Base-by-base conservation (phyloP, 148 eudicot species). In the Selenicereus undatus region DNA sequence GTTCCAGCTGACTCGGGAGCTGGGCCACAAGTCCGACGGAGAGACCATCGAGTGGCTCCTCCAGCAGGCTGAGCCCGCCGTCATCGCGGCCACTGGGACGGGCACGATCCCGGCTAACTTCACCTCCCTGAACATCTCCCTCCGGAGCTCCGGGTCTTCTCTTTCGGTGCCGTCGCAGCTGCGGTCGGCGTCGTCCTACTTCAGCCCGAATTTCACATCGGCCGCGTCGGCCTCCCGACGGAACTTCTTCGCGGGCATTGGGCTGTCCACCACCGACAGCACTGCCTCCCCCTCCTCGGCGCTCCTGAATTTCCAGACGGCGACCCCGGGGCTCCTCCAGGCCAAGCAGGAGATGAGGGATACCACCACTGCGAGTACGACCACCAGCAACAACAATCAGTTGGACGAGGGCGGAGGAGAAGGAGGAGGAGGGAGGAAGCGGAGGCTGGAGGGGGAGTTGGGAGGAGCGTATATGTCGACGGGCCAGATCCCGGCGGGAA, bases 41-140 rank as follows among this genome's bases (percentile, higher is more conserved):
- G 97, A 95, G 79, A 95, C 98, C 54, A 90, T 95, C n/a, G 98
- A 95, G 83, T 95, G 98, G 98, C 94, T 95, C 3, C 91, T 95
- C 1, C 98, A 93, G 21, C 98, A 95, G 50, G 97, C 98, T 7
- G 97, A 95, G 71, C 98, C 98, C 0, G 88, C 98, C 0, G 97
- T 95, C 0, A 93, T 95, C 29, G 98, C 98, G 62, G 98, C 98
- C 80, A 95, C 98, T 1, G 98, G 97, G 0, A 95, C 98, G 11
- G 98, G 98, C 0, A 95, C 98, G 0, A 95, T 95, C 42, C 98
- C 98, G 0, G 98, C 98, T 0, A 95, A 95, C 76, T 95, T 95
- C 81, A 92, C 98, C 0, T 95, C 98, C 0, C 89, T 95, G 1
- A 95, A 95, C 77, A 95, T 95, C 43, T 91, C 97, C 0, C 85